Evolutionary conservation across 2,329 filamentous ascomycete species (phyloP), one percentile per base, ranked within the genome.

Genomic region (Colletotrichum tropicale): DNA sequence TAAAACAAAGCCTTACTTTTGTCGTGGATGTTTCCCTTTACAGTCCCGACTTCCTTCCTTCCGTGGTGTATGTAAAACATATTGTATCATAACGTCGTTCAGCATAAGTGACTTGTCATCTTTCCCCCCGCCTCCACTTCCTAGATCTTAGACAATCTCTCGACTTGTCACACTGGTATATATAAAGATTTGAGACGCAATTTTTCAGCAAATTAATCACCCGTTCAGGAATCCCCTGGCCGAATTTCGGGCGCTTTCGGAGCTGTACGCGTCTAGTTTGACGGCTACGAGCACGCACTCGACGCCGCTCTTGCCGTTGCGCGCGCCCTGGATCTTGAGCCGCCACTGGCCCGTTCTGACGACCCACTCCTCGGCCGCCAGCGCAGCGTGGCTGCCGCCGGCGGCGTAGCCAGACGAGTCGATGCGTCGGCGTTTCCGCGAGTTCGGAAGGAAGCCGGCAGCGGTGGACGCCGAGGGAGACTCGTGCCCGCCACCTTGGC

Each of bases 221-320:
- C 78, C 76, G 6, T 76, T 81, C 72, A 98, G 83, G 81, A 98
- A 98, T 0, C 84, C 85, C 77, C 94, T 89, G 66, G 87, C 83
- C 66, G 85, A 85, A 85, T 98, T 98, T 77, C 94, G 89, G 13
- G 89, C 89, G 76, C 88, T 87, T 84, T 96, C 92, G 9, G 88
- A 89, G 69, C 89, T 93, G 79, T 92, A 90, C 0, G 93, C 94
- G 78, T 98, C 94, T 30, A 98, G 82, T 83, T 94, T 95, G 38
- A 96, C 94, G 1, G 92, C 94, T 18, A 94, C 88, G 66, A 98
- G 88, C 26, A 95, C 89, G 74, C 95, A 93, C 84, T 96, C 94
- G 71, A 93, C 88, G 3, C 87, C 87, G 48, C 86, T 87, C 80
- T 89, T 91, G 65, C 89, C 88, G 66, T 84, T 87, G 73, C 80